Evolutionary conservation across 2,329 filamentous ascomycete genomes (phyloP), one percentile per base, ranked within the genome.

Genomic region (Talaromyces sp.): DNA sequence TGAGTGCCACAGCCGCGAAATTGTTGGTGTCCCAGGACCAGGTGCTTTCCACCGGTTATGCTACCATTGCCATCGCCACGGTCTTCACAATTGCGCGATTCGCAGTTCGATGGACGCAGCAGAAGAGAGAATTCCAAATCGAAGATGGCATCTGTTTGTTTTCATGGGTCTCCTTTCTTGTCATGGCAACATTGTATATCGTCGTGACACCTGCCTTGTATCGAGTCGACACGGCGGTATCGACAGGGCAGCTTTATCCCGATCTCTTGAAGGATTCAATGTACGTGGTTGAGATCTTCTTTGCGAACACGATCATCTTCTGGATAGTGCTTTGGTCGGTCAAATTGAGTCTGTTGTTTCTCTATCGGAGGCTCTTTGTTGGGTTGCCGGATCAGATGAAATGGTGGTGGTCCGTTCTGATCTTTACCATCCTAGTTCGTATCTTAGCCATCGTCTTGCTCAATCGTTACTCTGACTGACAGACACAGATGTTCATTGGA

Each of bases 271-370:
- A 73, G 5, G 78, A 80, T 54, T 65, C 69, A 3, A 47, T 72
- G 0, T 65, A 70, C 31, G 70, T 78, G 60, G 72, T 76, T 22
- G 75, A 75, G 59, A 70, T 79, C 22, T 78, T 80, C 68, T 79
- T 79, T 65, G 72, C 74, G 10, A 76, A 75, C 19, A 75, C 74
- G 4, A 72, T 78, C 52, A 70, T 76, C 24, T 74, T 78, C 59
- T 80, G 78, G 77, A 66, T 74, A 7, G 74, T 73, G 19, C 71
- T 81, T 5, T 80, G 76, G 77, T 71, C 75, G 41, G 74, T 79
- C 60, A 81, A 81, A 66, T 72, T 78, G 24, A 76, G 75, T 5
- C 69, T 81, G 39, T 69, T 81, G 59, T 71, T 75, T 16, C 71
- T 81, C 52, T 80, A 79, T 67, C 76, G 75, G 52, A 72, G 74